A percentile compares a stretch with the other conserved stretches of the same genome.
phyloP scores from a whole-genome alignment of 2,329 filamentous ascomycete species.

The Calonectria crousiana region DNA sequence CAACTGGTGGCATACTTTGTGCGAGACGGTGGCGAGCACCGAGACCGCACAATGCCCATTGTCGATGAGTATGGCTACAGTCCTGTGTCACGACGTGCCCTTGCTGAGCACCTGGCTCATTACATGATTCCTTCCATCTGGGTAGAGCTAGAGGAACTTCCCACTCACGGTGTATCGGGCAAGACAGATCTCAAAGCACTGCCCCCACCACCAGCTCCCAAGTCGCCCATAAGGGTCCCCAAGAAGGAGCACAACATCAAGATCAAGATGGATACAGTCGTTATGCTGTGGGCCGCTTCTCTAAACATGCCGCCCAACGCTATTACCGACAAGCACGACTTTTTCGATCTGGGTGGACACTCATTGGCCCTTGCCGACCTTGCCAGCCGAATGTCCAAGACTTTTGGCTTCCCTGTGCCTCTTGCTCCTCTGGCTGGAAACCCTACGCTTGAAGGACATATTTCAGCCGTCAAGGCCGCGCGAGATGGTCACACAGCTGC shows the following conservation, averaged over 20 bases:
- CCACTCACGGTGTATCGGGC: constrained; percentile 82
- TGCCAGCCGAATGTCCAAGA: constrained; percentile 75
- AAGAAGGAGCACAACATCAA: constrained; percentile 69
- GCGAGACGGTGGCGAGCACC: constrained; percentile 69
- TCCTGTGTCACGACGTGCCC: constrained; percentile 72
- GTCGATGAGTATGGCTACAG: constrained; percentile 80
- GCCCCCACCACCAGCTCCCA: constrained; percentile 71
- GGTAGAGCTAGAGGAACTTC: constrained; percentile 78
- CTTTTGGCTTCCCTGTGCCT: constrained; percentile 80
- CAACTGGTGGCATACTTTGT: constrained; percentile 85
- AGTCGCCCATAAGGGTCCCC: constrained; percentile 52
- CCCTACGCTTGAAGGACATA: constrained; percentile 78
- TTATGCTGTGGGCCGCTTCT: constrained; percentile 78
- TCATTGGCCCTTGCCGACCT: constrained; percentile 83
- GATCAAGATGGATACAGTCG: constrained; percentile 75
- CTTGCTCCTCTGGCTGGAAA: constrained; percentile 78
- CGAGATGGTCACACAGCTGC: constrained; percentile 80
- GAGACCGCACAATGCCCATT: constrained; percentile 70
- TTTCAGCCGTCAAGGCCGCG: constrained; percentile 77
- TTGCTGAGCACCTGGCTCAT: constrained; percentile 77
- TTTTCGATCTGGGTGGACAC: constrained; percentile 86
- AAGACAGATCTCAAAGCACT: constrained; percentile 81
- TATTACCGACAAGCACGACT: constrained; percentile 79
- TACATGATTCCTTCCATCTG: constrained; percentile 88
- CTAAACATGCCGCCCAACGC: constrained; percentile 73